Conservation (phyloP, 352 stramenopile genomes). For the Phytopythium sindhum region DNA sequence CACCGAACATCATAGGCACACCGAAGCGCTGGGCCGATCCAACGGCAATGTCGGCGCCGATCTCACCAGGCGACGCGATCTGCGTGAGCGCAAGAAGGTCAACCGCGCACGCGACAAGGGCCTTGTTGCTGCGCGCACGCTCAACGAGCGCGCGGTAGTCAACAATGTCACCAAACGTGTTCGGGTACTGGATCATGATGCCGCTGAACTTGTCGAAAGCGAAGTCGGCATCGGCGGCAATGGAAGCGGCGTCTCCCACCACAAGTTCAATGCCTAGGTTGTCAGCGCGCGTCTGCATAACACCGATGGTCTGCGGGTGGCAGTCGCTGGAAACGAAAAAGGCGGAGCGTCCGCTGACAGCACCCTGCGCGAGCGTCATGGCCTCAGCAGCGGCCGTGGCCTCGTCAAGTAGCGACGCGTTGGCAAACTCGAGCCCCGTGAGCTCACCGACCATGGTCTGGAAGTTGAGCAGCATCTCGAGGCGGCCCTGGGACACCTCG, state of each 20-base stretch:
- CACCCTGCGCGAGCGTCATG: conserved; percentile 95
- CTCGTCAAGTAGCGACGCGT: conserved; percentile 98
- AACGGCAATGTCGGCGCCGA: conserved; percentile 97
- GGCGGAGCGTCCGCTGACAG: conserved; percentile 90
- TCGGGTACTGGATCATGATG: conserved; percentile 98
- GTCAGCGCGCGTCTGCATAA: conserved; percentile 92
- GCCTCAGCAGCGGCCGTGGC: conserved; percentile 98
- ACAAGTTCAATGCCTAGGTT: conserved; percentile 93
- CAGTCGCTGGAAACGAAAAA: conserved; percentile 96
- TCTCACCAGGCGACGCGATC: conserved; percentile 92
- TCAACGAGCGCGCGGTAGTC: conserved; percentile 92
- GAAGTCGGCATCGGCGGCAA: conserved; percentile 63
- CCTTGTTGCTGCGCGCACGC: conserved; percentile 76
- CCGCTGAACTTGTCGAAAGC: conserved; percentile 93
- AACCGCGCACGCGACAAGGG: conserved; percentile 95
- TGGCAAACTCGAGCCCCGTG: conserved; percentile 95
- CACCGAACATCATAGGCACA: conserved; percentile 99
- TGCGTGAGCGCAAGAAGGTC: conserved; percentile 96
- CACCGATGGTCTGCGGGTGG: conserved; percentile 90
- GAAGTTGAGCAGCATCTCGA: conserved; percentile 99
- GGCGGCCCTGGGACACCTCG: conserved; percentile 98
- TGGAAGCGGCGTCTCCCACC: conserved; percentile 70
- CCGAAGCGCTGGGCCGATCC: conserved; percentile 98
- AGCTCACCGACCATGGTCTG: conserved; percentile 98
- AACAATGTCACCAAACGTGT: conserved; percentile 94